phyloP scores from a whole-genome alignment of 768 basidiomycete species.

The Chalciporus piperatus region DNA sequence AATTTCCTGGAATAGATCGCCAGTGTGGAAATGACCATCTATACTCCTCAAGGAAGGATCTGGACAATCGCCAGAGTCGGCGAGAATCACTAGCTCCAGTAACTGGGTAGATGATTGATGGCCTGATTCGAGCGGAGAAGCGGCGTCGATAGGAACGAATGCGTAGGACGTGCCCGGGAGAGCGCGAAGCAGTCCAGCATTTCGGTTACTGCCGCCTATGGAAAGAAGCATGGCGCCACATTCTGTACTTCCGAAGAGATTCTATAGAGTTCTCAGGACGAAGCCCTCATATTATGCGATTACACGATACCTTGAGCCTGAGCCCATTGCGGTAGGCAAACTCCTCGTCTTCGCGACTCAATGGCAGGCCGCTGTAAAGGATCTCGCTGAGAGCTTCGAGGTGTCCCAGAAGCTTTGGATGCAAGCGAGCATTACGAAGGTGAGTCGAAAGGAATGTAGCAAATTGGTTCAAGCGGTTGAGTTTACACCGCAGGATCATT shows the following conservation, averaged over 20 bases:
- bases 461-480: slow-evolving; percentile 78
- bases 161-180: slow-evolving; percentile 63
- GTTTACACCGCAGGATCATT: slow-evolving; percentile 64
- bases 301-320: slow-evolving; percentile 51
- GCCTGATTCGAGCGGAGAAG: slow-evolving; percentile 35
- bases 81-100: slow-evolving; percentile 67
- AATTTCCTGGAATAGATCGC: slow-evolving; percentile 73
- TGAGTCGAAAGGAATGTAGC: slow-evolving; percentile 64
- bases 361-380: slow-evolving; percentile 61
- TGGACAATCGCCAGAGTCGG: slow-evolving; percentile 69
- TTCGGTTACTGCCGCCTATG: slow-evolving; percentile 47
- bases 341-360: slow-evolving; percentile 65
- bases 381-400: slow-evolving; percentile 61
- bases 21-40: slow-evolving; percentile 78
- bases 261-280: slow-evolving; percentile 41
- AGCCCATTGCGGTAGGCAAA: slow-evolving; percentile 67
- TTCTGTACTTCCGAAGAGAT: slow-evolving; percentile 81
- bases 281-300: slow-evolving; percentile 14
- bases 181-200: slow-evolving; percentile 51
- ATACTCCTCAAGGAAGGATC: slow-evolving; percentile 50
- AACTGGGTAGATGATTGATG: slow-evolving; percentile 56
- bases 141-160: slow-evolving; percentile 57
- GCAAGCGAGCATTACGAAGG: slow-evolving; percentile 54
- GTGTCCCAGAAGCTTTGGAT: slow-evolving; percentile 58
- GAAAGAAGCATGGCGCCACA: slow-evolving; percentile 71